These are phyloP conservation scores for Pythium aphanidermatum DNA, from an alignment of 352 stramenopile species.

Conservation along the genomic window DNA sequence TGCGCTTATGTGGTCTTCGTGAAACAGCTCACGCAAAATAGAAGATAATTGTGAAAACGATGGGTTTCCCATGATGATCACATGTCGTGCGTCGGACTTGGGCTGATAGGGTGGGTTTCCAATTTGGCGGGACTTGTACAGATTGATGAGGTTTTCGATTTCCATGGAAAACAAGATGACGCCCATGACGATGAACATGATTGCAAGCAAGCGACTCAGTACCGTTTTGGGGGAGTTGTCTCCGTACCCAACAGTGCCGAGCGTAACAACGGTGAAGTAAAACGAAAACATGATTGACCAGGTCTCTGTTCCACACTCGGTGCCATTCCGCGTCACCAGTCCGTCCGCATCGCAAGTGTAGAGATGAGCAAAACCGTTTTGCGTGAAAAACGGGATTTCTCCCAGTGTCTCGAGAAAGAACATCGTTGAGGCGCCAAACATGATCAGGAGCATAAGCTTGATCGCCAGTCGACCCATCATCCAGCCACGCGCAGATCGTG, in stretches of 20 bases:
- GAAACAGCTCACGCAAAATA: constrained; percentile 84
- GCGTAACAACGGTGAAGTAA: constrained; percentile 87
- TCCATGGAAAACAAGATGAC: constrained; percentile 87
- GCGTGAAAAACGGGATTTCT: constrained; percentile 68
- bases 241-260: constrained; percentile 84
- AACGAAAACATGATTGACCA: constrained; percentile 88
- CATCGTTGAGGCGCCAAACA: constrained; percentile 72
- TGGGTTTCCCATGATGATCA: constrained; percentile 81
- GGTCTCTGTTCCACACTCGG: constrained; percentile 47
- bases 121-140: constrained; percentile 78
- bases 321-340: constrained; percentile 43
- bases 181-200: constrained; percentile 87
- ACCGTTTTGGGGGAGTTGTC: constrained; percentile 82
- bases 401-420: constrained; percentile 87
- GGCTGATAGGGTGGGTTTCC: constrained; percentile 71
- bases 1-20: constrained; percentile 66
- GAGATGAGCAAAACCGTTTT: constrained; percentile 79
- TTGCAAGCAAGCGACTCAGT: constrained; percentile 71
- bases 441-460: constrained; percentile 81
- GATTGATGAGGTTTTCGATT: constrained; percentile 82
- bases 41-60: constrained; percentile 77
- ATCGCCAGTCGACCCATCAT: constrained; percentile 79
- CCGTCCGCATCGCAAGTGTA: constrained; percentile 59
- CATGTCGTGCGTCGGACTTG: constrained; percentile 59
- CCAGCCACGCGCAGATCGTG: constrained; percentile 58